A percentile compares a stretch with the other conserved stretches of the same genome.
phyloP scores from a whole-genome alignment of 768 basidiomycete species.

The Trametes elegans region DNA sequence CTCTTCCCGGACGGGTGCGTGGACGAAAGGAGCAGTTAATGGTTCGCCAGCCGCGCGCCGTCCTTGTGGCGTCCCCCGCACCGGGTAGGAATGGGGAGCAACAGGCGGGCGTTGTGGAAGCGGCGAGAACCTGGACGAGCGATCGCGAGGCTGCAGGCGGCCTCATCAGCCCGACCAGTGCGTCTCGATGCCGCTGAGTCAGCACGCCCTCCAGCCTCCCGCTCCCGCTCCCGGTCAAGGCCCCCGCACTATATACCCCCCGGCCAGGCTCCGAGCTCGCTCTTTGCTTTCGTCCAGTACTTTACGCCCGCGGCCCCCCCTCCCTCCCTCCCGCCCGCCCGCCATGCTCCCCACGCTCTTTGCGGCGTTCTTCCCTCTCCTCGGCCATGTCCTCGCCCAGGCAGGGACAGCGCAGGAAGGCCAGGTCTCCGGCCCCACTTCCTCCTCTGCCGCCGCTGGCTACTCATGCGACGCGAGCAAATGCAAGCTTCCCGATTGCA shows the following conservation, averaged over 20 bases:
- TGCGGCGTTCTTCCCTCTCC: constrained; percentile 16
- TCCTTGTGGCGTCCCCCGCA: background rate
- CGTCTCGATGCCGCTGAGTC: constrained; percentile 13
- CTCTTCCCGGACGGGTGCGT: constrained; percentile 4
- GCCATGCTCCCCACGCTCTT: constrained; percentile 15
- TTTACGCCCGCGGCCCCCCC: background rate
- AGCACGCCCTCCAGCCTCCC: background rate
- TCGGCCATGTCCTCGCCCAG: constrained; percentile 20
- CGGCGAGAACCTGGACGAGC: background rate
- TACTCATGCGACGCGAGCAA: constrained; percentile 66
- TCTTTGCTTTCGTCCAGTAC: constrained; percentile 1
- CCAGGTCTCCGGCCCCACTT: constrained; percentile 48
- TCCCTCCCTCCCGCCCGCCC: background rate
- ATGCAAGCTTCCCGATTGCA: constrained; percentile 69
- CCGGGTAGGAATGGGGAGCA: background rate
- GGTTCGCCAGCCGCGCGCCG: background rate
- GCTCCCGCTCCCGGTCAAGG: background rate
- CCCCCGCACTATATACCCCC: constrained; percentile 10
- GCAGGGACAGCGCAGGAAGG: too few relatives aligned
- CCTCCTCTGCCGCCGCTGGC: constrained; percentile 52
- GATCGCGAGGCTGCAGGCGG: constrained; percentile 2
- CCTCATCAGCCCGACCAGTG: constrained; percentile 6
- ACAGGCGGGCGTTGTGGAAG: background rate
- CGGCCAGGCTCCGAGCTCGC: too few relatives aligned
- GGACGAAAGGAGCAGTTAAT: constrained; percentile 2